Evolutionary conservation across 768 basidiomycete genomes (phyloP), one percentile per base, ranked within the genome.

Genomic region (Phaeotremella fagi): DNA sequence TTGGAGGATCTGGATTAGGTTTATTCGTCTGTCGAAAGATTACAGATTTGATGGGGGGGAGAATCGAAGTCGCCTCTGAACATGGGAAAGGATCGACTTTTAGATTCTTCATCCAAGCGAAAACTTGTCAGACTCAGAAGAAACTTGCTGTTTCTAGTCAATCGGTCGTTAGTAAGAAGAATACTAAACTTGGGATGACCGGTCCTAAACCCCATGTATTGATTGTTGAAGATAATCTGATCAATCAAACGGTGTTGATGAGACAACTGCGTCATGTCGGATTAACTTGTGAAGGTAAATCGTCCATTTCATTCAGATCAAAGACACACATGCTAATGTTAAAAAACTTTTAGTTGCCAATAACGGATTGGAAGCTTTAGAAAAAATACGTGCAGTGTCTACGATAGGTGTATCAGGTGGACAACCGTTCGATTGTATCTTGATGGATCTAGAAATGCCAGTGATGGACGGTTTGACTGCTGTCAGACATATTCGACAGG

Each of bases 1-100:
- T 70, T 55, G 66, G 63, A 4, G 71, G 70, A 28, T 66, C 52
- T 15, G 77, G 77, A 11, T 60, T 78, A 1, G 76, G 77, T 18
- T 55, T 78, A 5, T 78, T 75, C 48, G 75, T 78, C 16, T 72
- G 70, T 66, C 66, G 54, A 64, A 75, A 66, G 47, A 66, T 70
- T 45, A 64, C 68, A 18, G 64, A 70, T 33, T 35, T 70, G 29
- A 66, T 78, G 73, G 73, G 74, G 28, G 75, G 75, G 12, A 54
- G 70, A 12, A 72, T 76, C 53, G 69, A 78, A 45, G 76, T 77
- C 26, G 68, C 66, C 16, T 71, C 66, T 25, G 64, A 74, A 36
- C 68, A 70, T 28, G 77, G 75, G 20, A 55, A 75, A 55, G 76
- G 76, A 3, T 66, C 55, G 37, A 70, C 75, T 0, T 78, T 78